Conservation (phyloP, 169 alveolate genomes). For the Theileria equi region DNA sequence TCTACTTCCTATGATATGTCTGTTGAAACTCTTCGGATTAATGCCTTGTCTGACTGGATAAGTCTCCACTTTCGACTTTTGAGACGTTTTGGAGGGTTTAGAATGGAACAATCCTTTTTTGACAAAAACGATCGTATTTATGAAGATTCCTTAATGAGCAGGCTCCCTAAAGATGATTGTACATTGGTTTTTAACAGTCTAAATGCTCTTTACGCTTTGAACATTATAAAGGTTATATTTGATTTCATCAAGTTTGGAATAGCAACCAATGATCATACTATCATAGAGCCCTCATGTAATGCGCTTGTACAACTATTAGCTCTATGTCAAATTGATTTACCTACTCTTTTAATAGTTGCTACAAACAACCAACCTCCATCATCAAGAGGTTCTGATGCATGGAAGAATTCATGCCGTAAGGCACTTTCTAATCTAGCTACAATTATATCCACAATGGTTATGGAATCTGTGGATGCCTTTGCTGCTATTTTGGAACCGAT, state of each 20-base stretch:
- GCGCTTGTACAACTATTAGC: slow-evolving; percentile 16
- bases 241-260: neutral
- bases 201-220: slow-evolving; percentile 25
- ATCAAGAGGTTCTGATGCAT: neutral
- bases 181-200: slow-evolving; percentile 21
- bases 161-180: slow-evolving; percentile 16
- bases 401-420: neutral
- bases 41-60: slow-evolving; percentile 28
- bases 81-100: slow-evolving; percentile 9
- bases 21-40: neutral
- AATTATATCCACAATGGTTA: neutral
- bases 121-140: slow-evolving; percentile 1
- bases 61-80: slow-evolving; percentile 15
- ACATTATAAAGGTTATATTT: slow-evolving; percentile 9
- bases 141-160: slow-evolving; percentile 13
- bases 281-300: slow-evolving; percentile 5
- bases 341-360: neutral
- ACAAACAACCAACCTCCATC: neutral
- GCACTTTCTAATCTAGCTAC: neutral
- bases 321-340: slow-evolving; percentile 24
- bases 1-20: neutral
- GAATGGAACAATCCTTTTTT: slow-evolving; percentile 1
- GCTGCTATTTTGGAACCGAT: neutral
- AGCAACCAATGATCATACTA: neutral
- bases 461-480: neutral